These are phyloP conservation scores for Mycena kentingensis DNA, from an alignment of 768 basidiomycete genomes.

Conservation along the genomic window DNA sequence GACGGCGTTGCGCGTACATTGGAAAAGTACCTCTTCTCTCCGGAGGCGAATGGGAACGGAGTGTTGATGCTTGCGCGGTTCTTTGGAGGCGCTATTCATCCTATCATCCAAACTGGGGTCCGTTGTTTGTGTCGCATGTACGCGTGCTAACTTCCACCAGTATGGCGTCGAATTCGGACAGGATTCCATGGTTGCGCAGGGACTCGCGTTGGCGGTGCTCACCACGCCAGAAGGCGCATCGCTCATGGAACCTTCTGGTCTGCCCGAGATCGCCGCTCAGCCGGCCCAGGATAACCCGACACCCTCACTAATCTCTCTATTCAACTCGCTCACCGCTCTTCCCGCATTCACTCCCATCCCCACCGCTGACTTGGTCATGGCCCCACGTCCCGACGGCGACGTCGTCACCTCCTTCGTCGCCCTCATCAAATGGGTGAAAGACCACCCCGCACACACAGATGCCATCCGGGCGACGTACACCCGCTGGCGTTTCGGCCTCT, in stretches of 20 bases:
- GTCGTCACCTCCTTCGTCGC: background rate
- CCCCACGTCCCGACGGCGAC: background rate
- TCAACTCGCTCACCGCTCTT: background rate
- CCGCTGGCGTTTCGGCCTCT: slow-evolving; percentile 6
- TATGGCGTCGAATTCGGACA: slow-evolving; percentile 1
- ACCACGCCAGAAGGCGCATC: background rate
- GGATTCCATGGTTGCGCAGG: slow-evolving; percentile 2
- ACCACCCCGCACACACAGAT: background rate
- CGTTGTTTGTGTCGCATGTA: slow-evolving; percentile 19
- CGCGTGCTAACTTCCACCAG: background rate
- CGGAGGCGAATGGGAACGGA: slow-evolving; percentile 35
- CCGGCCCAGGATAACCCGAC: background rate
- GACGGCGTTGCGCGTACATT: slow-evolving; percentile 42
- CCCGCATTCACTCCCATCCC: background rate
- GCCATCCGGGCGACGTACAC: slow-evolving; percentile 5
- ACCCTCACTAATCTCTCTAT: background rate
- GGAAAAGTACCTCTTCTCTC: slow-evolving; percentile 50
- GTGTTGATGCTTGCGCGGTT: slow-evolving; percentile 38
- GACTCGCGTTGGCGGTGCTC: background rate
- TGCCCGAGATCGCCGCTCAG: slow-evolving; percentile 5
- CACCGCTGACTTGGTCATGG: background rate
- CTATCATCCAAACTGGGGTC: slow-evolving; percentile 58
- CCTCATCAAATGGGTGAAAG: background rate
- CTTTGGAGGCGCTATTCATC: slow-evolving; percentile 45
- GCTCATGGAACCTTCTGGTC: background rate